These are phyloP conservation scores for Vitis vinifera DNA, from an alignment of 164 flowering plant genomes.

Conservation along the genomic window ASM3070453v1 NC_081822.1:12846001-12846500, in stretches of 20 bases:
- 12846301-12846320: constrained; percentile 81
- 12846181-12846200: constrained; percentile 48
- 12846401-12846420: constrained; percentile 66
- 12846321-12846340: constrained; percentile 64
- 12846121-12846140: too few relatives aligned
- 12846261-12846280: constrained; percentile 65
- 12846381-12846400: constrained; percentile 21
- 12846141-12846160: too few relatives aligned
- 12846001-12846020: constrained; percentile 38
- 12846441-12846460: constrained; percentile 71
- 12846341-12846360: constrained; percentile 83
- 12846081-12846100: too few relatives aligned
- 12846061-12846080: background rate
- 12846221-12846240: constrained; percentile 58
- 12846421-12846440: constrained; percentile 73
- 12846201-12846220: constrained; percentile 38
- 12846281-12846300: constrained; percentile 52
- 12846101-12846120: background rate
- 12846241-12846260: constrained; percentile 79
- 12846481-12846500: constrained; percentile 44
- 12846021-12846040: constrained; percentile 31
- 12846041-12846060: constrained; percentile 30
- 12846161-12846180: constrained; percentile 35
- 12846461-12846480: constrained; percentile 70
- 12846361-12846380: constrained; percentile 45